Conservation (phyloP, 75 land plant genomes). For the Sequoia sempervirens region DNA sequence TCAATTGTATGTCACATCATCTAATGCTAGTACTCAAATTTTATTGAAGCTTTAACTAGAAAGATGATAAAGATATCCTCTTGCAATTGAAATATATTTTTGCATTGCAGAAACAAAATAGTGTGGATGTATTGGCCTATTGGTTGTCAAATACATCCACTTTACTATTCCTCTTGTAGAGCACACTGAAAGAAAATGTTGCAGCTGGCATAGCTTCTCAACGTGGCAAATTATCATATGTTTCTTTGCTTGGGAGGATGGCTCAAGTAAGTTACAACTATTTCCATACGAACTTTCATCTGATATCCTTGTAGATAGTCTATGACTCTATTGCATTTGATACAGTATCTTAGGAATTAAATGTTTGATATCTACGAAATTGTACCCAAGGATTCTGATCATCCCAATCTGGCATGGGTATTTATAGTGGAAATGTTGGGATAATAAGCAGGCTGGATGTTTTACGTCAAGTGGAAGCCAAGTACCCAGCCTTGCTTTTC, state of each 20-base stretch:
- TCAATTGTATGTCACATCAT: background rate
- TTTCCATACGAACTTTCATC: background rate
- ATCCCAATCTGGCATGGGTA: slow-evolving; percentile 33
- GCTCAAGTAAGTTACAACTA: slow-evolving; percentile 51
- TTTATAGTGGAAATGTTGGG: slow-evolving; percentile 57
- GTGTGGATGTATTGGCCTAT: slow-evolving; percentile 58
- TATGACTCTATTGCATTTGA: background rate
- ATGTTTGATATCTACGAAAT: background rate
- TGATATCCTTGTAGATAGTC: background rate
- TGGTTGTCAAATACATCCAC: slow-evolving; percentile 91
- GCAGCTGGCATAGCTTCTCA: slow-evolving; percentile 38
- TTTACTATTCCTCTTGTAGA: slow-evolving; percentile 74
- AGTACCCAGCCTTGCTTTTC: slow-evolving; percentile 75
- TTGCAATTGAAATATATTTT: background rate
- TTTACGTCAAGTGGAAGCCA: slow-evolving; percentile 61
- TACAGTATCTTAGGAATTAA: background rate
- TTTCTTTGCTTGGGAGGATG: slow-evolving; percentile 82
- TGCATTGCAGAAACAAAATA: slow-evolving; percentile 56
- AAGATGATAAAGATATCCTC: background rate
- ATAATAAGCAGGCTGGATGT: slow-evolving; percentile 37
- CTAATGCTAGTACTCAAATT: background rate
- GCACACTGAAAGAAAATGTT: slow-evolving; percentile 74
- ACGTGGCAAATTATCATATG: slow-evolving; percentile 40
- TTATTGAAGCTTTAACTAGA: slow-evolving; percentile 4
- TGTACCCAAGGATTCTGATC: slow-evolving; percentile 36